A percentile compares a stretch with the other conserved stretches of the same genome.
These are phyloP conservation scores for Penicillium bialowiezense DNA, from an alignment of 495 filamentous ascomycete genomes.

Conservation along the genomic window DNA sequence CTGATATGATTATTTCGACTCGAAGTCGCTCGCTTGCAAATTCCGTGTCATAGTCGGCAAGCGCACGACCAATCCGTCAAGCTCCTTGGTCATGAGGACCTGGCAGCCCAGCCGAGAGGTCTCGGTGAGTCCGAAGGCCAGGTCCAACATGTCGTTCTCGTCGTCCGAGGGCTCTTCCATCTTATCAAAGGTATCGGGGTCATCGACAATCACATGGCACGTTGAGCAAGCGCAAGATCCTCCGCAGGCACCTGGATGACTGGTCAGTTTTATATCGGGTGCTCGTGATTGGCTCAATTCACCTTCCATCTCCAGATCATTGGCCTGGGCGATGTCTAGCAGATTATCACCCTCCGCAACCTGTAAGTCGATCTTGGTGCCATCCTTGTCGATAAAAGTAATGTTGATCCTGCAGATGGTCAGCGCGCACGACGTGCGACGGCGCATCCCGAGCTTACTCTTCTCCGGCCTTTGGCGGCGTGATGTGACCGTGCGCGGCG, in stretches of 20 bases:
- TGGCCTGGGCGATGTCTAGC: constrained; percentile 87
- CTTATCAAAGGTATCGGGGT: constrained; percentile 80
- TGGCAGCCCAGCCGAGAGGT: constrained; percentile 96
- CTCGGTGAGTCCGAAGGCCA: constrained; percentile 94
- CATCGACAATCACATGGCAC: constrained; percentile 91
- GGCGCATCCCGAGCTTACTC: constrained; percentile 57
- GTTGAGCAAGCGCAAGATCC: constrained; percentile 96
- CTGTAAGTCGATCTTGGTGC: constrained; percentile 66
- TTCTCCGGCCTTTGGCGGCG: constrained; percentile 86
- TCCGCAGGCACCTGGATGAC: constrained; percentile 71
- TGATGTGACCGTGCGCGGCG: constrained; percentile 71
- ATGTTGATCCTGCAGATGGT: constrained; percentile 65
- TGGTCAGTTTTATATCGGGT: not conserved
- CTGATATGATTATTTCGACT: constrained; percentile 30
- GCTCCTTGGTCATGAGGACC: constrained; percentile 82
- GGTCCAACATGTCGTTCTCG: constrained; percentile 98
- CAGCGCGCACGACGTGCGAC: not conserved
- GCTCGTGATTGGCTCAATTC: constrained; percentile 10
- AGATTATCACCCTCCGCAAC: constrained; percentile 87
- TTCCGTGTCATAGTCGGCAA: constrained; percentile 94
- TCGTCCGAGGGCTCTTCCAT: constrained; percentile 93
- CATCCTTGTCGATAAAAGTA: constrained; percentile 95
- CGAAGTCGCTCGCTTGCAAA: constrained; percentile 90
- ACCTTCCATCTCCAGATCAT: constrained; percentile 98
- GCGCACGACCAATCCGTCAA: constrained; percentile 81